Base-by-base conservation (phyloP, 176 grass and related monocot species). In the Raddia guianensis region DNA sequence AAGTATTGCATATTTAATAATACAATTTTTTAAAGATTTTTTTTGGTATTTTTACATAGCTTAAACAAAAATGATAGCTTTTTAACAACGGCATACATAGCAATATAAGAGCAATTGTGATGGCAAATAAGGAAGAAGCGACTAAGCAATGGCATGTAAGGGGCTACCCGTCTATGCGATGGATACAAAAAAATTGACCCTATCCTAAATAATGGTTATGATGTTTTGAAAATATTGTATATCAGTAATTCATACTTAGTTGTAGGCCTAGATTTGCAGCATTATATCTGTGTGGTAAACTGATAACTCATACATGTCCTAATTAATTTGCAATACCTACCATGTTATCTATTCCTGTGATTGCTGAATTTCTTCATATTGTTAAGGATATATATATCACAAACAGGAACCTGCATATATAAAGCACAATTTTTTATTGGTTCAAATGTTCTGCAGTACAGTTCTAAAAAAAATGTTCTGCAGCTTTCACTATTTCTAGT, bases 281-380 rank as follows among this genome's bases (percentile, higher is more conserved):
- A 70, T 48, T 80, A 59, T 67, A 12, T 50, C 12, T 21, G 11
- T 49, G 44, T 77, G 75, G 35, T 77, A 63, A 63, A 49, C 40
- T 80, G 35, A 35, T 27, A 27, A 27, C n/a, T n/a, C n/a, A n/a
- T 80, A 80, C 5, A 18, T 56, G 51, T 32, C 43, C 61, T 79
- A 79, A 50, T 18, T 66, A 52, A 18, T 43, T 77, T 78, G 37
- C 5, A 66, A 4, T 75, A n/a, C 0, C 40, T 67, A 0, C 16
- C 63, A 80, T 53, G 4, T 9, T 7, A 68, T 55, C 51, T 69
- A 57, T 40, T 69, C 12, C 35, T 58, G 63, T 57, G 65, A 70
- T 80, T 46, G 55, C 19, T 80, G 66, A 68, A 47, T 68, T 9
- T 19, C 43, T 45, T 68, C 16, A 68, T 68, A 46, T 45, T 27